phyloP scores from a whole-genome alignment of 331 rosid genomes.

The Quercus tomentella region DNA sequence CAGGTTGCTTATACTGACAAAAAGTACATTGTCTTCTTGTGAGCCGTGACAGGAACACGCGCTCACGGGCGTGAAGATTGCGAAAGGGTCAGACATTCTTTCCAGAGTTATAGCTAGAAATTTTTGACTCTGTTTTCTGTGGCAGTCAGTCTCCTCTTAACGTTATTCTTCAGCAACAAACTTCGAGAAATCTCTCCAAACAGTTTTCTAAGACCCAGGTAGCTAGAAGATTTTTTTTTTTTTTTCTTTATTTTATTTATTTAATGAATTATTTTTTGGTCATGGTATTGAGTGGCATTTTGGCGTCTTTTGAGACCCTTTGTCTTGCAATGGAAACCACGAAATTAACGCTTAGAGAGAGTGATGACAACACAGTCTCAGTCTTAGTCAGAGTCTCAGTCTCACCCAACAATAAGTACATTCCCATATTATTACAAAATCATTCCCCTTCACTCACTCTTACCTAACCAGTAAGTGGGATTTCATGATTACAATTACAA shows the following conservation, averaged over 20 bases:
- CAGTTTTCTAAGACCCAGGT: background rate
- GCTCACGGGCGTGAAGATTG: conserved; percentile 19
- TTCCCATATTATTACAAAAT: conserved; percentile 29
- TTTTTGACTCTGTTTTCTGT: background rate
- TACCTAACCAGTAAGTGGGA: conserved; percentile 16
- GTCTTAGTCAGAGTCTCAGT: background rate
- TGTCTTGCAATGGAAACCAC: background rate
- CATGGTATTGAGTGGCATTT: conserved; percentile 28
- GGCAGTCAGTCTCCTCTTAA: background rate
- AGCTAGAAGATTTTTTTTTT: background rate
- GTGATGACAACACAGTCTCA: background rate
- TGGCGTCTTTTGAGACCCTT: conserved; percentile 35
- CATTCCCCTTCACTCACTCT: conserved; percentile 10
- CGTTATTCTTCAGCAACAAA: conserved; percentile 2
- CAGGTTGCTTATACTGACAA: conserved; percentile 27
- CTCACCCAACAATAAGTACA: conserved; percentile 3
- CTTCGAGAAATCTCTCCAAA: conserved; percentile 7
- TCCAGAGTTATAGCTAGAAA: background rate
- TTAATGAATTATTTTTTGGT: background rate
- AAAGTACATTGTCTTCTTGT: conserved; percentile 30
- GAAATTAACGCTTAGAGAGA: background rate
- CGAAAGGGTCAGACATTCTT: conserved; percentile 14
- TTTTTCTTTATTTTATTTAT: background rate
- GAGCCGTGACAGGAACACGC: conserved; percentile 17
- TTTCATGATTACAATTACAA: conserved; percentile 7